phyloP scores from a whole-genome alignment of 2,329 filamentous ascomycete genomes.

The Colletotrichum eremochloae region DNA sequence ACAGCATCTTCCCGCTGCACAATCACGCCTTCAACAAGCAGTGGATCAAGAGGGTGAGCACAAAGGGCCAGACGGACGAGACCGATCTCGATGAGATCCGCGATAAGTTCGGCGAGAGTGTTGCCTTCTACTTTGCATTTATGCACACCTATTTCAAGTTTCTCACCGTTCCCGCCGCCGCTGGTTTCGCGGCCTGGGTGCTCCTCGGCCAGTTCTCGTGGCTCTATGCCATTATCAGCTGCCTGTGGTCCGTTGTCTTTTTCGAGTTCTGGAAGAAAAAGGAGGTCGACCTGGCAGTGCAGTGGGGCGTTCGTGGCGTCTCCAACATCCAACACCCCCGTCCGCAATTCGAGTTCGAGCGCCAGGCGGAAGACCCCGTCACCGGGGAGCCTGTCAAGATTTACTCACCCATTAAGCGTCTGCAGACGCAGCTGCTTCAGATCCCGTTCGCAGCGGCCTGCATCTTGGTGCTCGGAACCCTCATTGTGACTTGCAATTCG shows the following conservation, averaged over 20 bases:
- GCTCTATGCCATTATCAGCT: constrained; percentile 82
- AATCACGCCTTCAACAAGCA: constrained; percentile 80
- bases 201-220: constrained; percentile 88
- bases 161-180: constrained; percentile 82
- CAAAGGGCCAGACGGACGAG: constrained; percentile 75
- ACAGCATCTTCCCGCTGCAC: constrained; percentile 83
- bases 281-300: constrained; percentile 85
- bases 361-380: constrained; percentile 80
- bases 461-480: constrained; percentile 77
- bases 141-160: constrained; percentile 91
- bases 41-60: constrained; percentile 82
- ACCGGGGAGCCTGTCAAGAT: constrained; percentile 83
- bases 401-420: constrained; percentile 81
- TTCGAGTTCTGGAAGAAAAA: constrained; percentile 98
- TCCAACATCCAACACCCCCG: constrained; percentile 84
- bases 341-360: constrained; percentile 83
- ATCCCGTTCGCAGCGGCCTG: constrained; percentile 87
- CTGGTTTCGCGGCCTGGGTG: constrained; percentile 83
- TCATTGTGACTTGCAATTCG: constrained; percentile 89
- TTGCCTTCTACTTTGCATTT: constrained; percentile 97
- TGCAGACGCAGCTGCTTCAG: constrained; percentile 83
- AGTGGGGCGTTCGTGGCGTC: constrained; percentile 90
- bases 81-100: constrained; percentile 80
- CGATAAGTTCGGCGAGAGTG: constrained; percentile 82
- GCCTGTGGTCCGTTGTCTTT: constrained; percentile 90